Evolutionary conservation across 306 rosid genomes (phyloP).

Genomic region (Quercus mongolica): DNA sequence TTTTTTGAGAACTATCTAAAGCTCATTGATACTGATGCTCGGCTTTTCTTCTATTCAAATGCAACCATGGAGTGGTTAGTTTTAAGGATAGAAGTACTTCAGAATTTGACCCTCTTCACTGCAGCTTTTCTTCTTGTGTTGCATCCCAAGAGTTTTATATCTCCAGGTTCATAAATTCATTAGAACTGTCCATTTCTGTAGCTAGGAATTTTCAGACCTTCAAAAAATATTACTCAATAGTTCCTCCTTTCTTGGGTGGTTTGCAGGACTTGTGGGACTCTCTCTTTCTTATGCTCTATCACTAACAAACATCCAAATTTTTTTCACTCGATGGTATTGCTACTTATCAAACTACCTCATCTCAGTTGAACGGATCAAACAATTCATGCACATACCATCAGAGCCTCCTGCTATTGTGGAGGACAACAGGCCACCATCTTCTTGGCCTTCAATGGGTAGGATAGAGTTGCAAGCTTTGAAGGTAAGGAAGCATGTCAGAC

Average conservation of each 20-base stretch:
- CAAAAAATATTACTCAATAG: neutral
- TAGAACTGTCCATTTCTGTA: neutral
- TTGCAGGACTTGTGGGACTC: slow-evolving; percentile 48
- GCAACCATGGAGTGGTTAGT: too few species aligned
- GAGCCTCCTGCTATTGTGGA: slow-evolving; percentile 50
- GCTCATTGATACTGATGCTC: too few species aligned
- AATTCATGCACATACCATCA: slow-evolving; percentile 47
- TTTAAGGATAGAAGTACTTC: slow-evolving; percentile 11
- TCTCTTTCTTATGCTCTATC: slow-evolving; percentile 47
- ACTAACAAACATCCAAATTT: slow-evolving; percentile 18
- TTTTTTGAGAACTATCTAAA: too few species aligned
- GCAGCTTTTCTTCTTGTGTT: slow-evolving; percentile 39
- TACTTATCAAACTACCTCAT: slow-evolving; percentile 39
- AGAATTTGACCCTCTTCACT: slow-evolving; percentile 38
- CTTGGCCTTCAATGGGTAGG: slow-evolving; percentile 48
- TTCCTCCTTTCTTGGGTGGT: neutral
- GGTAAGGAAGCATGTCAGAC: slow-evolving; percentile 12
- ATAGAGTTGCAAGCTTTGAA: slow-evolving; percentile 36
- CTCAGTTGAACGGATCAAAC: slow-evolving; percentile 56
- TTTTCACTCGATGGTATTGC: slow-evolving; percentile 39
- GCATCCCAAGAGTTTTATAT: slow-evolving; percentile 29
- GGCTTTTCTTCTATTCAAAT: too few species aligned
- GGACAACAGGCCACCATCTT: slow-evolving; percentile 36
- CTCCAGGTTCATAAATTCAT: slow-evolving; percentile 28
- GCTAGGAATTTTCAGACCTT: neutral